Conservation (phyloP, 306 rosid genomes). For the Glycyrrhiza uralensis region DNA sequence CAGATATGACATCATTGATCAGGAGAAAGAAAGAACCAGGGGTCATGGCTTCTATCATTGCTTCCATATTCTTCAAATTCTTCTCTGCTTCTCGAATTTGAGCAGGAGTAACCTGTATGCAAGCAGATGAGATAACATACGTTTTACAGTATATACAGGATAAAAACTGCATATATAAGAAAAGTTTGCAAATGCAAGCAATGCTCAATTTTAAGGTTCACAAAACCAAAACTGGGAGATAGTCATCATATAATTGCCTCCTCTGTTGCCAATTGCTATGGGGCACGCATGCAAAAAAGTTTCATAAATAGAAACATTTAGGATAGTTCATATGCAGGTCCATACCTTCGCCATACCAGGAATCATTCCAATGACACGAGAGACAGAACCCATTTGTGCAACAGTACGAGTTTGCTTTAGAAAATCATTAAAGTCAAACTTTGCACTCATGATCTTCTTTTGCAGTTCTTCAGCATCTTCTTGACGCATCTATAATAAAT, state of each 20-base stretch:
- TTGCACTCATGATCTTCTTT: slow-evolving; percentile 97
- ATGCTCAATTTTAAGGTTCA: slow-evolving; percentile 19
- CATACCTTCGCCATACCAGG: slow-evolving; percentile 99
- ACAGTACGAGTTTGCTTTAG: slow-evolving; percentile 95
- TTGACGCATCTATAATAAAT: slow-evolving; percentile 66
- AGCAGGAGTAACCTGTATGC: slow-evolving; percentile 86
- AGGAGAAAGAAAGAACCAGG: slow-evolving; percentile 54
- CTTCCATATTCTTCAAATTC: slow-evolving; percentile 85
- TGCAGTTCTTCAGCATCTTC: slow-evolving; percentile 98
- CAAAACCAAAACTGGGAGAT: slow-evolving; percentile 20
- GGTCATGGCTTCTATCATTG: slow-evolving; percentile 96
- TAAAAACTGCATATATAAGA: background rate
- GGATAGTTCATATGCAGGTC: background rate
- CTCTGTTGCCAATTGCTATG: background rate
- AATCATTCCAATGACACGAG: slow-evolving; percentile 98
- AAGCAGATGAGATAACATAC: background rate
- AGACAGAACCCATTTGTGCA: slow-evolving; percentile 95
- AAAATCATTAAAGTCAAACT: slow-evolving; percentile 96
- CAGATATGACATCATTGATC: background rate
- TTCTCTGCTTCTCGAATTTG: slow-evolving; percentile 98
- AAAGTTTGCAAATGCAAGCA: background rate
- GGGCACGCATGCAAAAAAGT: background rate
- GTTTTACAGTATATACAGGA: slow-evolving; percentile 2
- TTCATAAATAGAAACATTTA: slow-evolving; percentile 1
- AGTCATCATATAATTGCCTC: background rate